A percentile compares a stretch with the other conserved stretches of the same genome.
These are phyloP conservation scores for Piromyces sp. DNA, from an alignment of 192 early-diverging fungal species.

Conservation along the genomic window DNA sequence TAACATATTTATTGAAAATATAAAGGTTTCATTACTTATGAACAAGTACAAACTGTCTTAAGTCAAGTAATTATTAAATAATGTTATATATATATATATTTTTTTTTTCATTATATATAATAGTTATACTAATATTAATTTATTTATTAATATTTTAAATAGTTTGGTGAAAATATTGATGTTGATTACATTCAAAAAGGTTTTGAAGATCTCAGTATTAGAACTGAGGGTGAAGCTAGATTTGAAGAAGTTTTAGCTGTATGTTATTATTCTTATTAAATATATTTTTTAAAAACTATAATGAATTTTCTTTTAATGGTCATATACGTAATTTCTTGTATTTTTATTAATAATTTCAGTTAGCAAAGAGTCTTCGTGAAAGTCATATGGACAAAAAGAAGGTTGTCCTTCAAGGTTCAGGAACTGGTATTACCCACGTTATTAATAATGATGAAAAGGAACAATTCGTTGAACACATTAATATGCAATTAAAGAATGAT, in stretches of 20 bases:
- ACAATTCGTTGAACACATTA: conserved; percentile 89
- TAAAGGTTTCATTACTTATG: not conserved
- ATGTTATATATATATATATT: no score
- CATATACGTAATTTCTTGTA: no score
- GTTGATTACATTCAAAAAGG: not conserved
- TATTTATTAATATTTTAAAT: no score
- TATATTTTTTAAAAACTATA: no score
- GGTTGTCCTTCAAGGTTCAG: conserved; percentile 69
- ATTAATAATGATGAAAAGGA: conserved; percentile 98
- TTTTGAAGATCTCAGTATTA: not conserved
- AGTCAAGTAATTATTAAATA: not conserved
- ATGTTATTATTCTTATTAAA: no score
- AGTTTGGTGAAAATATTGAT: not conserved
- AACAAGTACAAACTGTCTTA: not conserved
- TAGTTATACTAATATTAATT: no score
- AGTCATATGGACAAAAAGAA: conserved; percentile 41
- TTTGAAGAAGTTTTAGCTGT: not conserved
- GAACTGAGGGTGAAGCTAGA: not conserved
- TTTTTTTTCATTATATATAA: no score
- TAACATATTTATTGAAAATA: not conserved
- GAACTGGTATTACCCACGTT: conserved; percentile 80
- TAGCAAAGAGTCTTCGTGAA: not conserved
- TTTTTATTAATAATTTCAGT: not conserved
- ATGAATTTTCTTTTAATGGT: no score
- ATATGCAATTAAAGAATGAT: conserved; percentile 65